Base-by-base conservation (phyloP, 805 yeast genomes). In the Brettanomyces sp. region DNA sequence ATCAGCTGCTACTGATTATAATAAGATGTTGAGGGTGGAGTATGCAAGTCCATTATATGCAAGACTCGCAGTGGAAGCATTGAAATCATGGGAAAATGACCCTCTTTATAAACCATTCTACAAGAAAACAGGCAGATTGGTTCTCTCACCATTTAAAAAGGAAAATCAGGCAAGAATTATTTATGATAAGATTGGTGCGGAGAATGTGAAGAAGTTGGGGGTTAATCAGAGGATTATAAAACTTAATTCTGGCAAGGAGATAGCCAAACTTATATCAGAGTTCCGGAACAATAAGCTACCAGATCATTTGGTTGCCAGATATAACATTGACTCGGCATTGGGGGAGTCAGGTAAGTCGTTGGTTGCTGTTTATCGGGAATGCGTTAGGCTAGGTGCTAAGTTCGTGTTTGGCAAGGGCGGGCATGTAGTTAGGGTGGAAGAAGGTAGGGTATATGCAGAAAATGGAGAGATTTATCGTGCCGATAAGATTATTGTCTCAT, bases 1-100 rank as follows among this genome's bases (percentile, higher is more conserved):
- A 3, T 54, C 68, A 22, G 74, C 74, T 13, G 72, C 67, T 9
- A 63, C 67, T 45, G 74, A 69, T 49, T 63, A 63, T 28, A 70
- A 70, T 56, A 70, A 70, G 50, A 59, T 70, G n/a, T 56, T 64
- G 36, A 55, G 64, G 30, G 54, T 60, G 6, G 55, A 55, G 28
- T 54, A 62, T n/a, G 62, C 61, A 35, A 50, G 47, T 37, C 48
- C 46, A 5, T 50, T 56, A 34, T 57, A 59, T 42, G 47, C 61
- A n/a, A 60, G 56, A 21, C 52, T 46, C 47, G 69, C 70, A 0
- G 49, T 58, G 1, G 71, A 69, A 36, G 63, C 74, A 1, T 46
- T 65, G 42, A 40, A 54, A 33, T 47, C 49, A 42, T 67, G 72
- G 72, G 52, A 49, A 48, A 45, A 46, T 9, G 69, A 66, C 45